Evolutionary conservation across 352 stramenopile genomes (phyloP), one percentile per base, ranked within the genome.

Genomic region (Pythium plurisporium): DNA sequence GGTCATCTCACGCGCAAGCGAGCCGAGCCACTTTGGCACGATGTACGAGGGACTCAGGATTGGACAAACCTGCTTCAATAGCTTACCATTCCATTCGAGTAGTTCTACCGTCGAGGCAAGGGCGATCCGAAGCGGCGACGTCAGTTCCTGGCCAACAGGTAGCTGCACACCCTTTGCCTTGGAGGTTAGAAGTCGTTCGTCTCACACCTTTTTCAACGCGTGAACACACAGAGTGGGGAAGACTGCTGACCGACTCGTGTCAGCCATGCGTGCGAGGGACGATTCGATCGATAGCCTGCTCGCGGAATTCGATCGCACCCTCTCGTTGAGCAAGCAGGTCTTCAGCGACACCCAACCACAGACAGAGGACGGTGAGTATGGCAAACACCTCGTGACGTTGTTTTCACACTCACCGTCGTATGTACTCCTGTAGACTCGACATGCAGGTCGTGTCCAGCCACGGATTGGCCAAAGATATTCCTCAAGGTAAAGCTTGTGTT

Each of bases 251-350:
- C 72, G 76, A 23, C 59, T 93, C 10, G 68, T 89, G 25, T 45
- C 59, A 5, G 80, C 79, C 6, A 87, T 91, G 69, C 62, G 64
- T 14, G 72, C 74, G 20, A 70, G 73, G 3, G 75, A 89, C 50
- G 83, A 95, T 59, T 94, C 83, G 9, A 86, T 95, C 55, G 86
- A 95, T 56, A 72, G 70, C 5, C 62, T 95, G n/a, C 69, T 95
- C 2, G 73, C 64, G 0, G 79, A 94, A 55, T 86, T 95, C 27
- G 83, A 94, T 44, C 70, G 71, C 15, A 90, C 79, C 1, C 53
- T 93, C 44, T 69, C 27, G 12, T 46, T 89, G 41, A 94, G 82
- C 45, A 81, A 82, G 7, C 75, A 71, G 12, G 65, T 93, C 6
- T 94, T 94, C 46, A 33, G 12, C 22, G 47, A 33, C 3, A 66